These are phyloP conservation scores for Pseudonitzschia pungens DNA, from an alignment of 108 stramenopile species.

Conservation along the genomic window DNA sequence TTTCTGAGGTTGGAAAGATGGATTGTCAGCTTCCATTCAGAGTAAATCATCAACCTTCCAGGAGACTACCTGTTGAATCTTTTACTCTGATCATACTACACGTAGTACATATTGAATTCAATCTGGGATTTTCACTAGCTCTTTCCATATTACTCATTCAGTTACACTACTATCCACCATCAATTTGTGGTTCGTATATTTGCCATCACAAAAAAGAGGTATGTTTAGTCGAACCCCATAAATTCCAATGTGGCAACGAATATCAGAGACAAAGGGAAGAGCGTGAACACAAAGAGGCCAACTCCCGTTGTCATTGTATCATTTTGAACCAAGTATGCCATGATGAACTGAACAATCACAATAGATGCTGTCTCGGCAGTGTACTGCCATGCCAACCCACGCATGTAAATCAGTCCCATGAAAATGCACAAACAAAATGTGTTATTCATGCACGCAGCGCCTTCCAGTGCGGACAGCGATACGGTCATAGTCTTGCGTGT, in stretches of 20 bases:
- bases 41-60: no score
- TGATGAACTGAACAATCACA: slow-evolving; percentile 85
- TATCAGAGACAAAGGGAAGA: slow-evolving; percentile 85
- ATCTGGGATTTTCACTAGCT: no score
- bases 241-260: slow-evolving; percentile 79
- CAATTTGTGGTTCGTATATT: not conserved
- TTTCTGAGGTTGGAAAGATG: no score
- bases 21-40: no score
- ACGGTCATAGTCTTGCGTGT: slow-evolving; percentile 93
- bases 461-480: slow-evolving; percentile 83
- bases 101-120: no score
- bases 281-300: slow-evolving; percentile 52
- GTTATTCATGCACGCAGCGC: slow-evolving; percentile 99
- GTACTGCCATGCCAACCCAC: slow-evolving; percentile 94
- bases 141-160: no score
- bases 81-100: no score
- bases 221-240: slow-evolving; percentile 69
- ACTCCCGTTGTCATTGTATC: slow-evolving; percentile 43
- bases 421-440: slow-evolving; percentile 90
- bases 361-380: slow-evolving; percentile 95
- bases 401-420: slow-evolving; percentile 90
- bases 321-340: slow-evolving; percentile 55
- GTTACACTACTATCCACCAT: no score
- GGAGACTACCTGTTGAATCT: no score
- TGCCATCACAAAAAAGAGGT: not conserved